Conservation (phyloP, 2,329 filamentous ascomycete species). For the Penicillium sp. region DNA sequence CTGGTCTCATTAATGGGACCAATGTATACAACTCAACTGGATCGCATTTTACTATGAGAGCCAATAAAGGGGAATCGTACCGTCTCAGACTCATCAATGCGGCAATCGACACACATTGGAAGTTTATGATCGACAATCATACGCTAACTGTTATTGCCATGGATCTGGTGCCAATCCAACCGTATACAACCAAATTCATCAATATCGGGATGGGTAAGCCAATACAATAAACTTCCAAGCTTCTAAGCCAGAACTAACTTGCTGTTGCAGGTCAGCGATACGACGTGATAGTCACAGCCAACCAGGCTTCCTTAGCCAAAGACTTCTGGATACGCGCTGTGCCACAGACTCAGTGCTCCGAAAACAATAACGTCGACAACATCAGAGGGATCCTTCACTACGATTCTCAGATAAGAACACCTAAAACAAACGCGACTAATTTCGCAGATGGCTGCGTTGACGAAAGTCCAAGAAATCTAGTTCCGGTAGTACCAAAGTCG, state of each 20-base stretch:
- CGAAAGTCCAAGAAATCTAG: constrained; percentile 27
- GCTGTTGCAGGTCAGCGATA: constrained; percentile 38
- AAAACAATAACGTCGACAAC: constrained; percentile 44
- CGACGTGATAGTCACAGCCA: constrained; percentile 39
- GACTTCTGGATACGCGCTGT: constrained; percentile 49
- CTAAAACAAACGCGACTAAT: constrained; percentile 21
- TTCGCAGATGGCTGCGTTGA: constrained; percentile 30
- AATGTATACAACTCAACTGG: constrained; percentile 9
- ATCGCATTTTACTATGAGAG: constrained; percentile 1
- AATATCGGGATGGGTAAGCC: constrained; percentile 61
- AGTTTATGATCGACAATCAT: constrained; percentile 57
- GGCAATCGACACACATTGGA: constrained; percentile 32
- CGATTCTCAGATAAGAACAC: constrained; percentile 9
- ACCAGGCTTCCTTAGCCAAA: constrained; percentile 23
- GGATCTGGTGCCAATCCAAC: constrained; percentile 64
- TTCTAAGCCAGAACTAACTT: neutral
- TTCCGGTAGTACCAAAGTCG: constrained; percentile 27
- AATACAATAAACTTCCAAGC: neutral
- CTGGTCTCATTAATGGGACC: constrained; percentile 16
- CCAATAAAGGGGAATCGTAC: constrained; percentile 38
- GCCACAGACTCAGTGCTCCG: constrained; percentile 46
- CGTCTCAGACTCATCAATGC: constrained; percentile 49
- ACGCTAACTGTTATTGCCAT: constrained; percentile 64
- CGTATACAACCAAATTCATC: constrained; percentile 63
- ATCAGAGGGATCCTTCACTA: constrained; percentile 56